Percentiles rank a stretch among this genome's conserved stretches.
Evolutionary conservation across 2,329 filamentous ascomycete genomes (phyloP).

Genomic region (Botrytis deweyae): DNA sequence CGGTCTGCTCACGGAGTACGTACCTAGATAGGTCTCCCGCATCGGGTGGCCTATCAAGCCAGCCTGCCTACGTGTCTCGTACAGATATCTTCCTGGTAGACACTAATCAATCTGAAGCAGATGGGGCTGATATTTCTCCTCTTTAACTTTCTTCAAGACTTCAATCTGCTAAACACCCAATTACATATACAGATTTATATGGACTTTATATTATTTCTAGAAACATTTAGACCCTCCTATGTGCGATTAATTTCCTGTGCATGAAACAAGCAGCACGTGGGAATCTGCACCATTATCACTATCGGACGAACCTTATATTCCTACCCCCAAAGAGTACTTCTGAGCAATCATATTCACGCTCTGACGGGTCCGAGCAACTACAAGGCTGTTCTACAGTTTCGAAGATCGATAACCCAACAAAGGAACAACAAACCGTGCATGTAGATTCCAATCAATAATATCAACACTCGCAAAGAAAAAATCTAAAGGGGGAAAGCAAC

Average conservation of each 20-base stretch:
- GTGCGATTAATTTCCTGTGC: background rate
- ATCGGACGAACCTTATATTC: slow-evolving; percentile 10
- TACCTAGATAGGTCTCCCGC: background rate
- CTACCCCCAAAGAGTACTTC: no score
- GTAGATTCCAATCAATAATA: background rate
- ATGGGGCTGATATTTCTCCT: background rate
- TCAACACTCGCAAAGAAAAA: background rate
- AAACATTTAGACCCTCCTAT: background rate
- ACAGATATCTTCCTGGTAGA: background rate
- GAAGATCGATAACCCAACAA: background rate
- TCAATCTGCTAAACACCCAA: background rate
- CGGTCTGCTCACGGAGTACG: background rate
- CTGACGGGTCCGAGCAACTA: background rate
- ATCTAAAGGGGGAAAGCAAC: background rate
- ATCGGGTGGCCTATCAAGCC: background rate
- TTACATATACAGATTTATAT: background rate
- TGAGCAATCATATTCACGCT: background rate
- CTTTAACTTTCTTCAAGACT: background rate
- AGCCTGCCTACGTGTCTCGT: background rate
- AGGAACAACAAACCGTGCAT: background rate
- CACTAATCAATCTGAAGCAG: slow-evolving; percentile 10
- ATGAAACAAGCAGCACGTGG: slow-evolving; percentile 3
- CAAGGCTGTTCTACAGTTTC: background rate
- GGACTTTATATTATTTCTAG: background rate
- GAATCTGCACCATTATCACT: slow-evolving; percentile 3